Evolutionary conservation across 1,284 basidiomycete genomes (phyloP), one percentile per base, ranked within the genome.

Genomic region (Earliella scabrosa): DNA sequence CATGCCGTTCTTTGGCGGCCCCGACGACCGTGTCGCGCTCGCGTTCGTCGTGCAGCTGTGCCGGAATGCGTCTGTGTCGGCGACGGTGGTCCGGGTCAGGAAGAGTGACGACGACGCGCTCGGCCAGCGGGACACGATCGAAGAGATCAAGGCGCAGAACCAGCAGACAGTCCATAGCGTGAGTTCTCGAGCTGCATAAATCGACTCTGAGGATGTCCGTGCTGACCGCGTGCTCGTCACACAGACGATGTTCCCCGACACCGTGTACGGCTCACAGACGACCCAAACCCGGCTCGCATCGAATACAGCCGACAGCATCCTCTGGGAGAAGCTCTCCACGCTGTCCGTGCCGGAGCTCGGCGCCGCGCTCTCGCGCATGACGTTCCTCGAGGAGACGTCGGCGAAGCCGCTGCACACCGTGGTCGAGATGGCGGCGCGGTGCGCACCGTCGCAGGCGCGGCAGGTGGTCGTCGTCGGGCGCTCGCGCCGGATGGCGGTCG

Each of bases 1-100:
- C 75, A 71, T 97, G 35, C 90, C 92, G 0, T 97, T 97, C 82
- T 90, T 95, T 69, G 95, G 95, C 47, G 95, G 95, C 0, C 88
- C 93, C 0, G 95, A 98, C 71, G 95, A 97, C 68, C 85, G 95
- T 2, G 81, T 93, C 9, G 92, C 93, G 0, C 76, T 97, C 23
- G 75, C 82, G 34, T 86, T 96, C 65, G 80, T 92, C 9, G 82
- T 92, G 11, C 93, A 95, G 72, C 78, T 96, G 13, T 93, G 91
- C 65, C 70, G 76, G 38, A 87, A 89, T 64, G 69, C 82, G 0
- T 70, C 71, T 21, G 81, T 92, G 2, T 81, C 75, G 8, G 93
- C 92, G 4, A 92, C 89, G 0, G 83, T 93, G 2, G 75, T 92
- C 0, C 76, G 86, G 53, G 73, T 94, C 31, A 69, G 55, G 60